Base-by-base conservation (phyloP, 805 yeast genomes). In the Lipomyces starkeyi region DNA sequence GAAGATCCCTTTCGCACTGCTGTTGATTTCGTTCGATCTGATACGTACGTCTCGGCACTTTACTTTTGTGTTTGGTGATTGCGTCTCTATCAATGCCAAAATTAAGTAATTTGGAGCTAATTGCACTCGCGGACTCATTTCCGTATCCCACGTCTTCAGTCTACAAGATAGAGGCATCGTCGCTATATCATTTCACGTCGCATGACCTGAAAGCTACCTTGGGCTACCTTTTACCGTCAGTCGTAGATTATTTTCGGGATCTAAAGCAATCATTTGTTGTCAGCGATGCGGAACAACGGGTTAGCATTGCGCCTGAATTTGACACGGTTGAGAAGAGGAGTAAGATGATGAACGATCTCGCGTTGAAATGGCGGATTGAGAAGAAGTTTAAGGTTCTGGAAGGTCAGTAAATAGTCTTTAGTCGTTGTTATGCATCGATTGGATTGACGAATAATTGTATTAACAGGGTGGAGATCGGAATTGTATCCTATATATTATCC, bases 391-490 rank as follows among this genome's bases (percentile, higher is more conserved):
- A 72, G 40, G 76, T 72, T 69, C 78, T 68, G 76, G 77, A 27
- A 74, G 72, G 7, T 76, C 78, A 53, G 74, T 78, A 11, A 59
- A 73, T 4, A 75, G 75, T 11, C 74, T 73, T 53, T 59, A 72
- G 0, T 57, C 65, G n/a, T 64, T 62, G 5, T 61, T 54, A 14
- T 72, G 70, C 2, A 73, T 63, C 6, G 62, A 52, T n/a, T 25
- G 52, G 9, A 37, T n/a, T 25, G 11, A 3, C 22, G n/a, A 58
- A 64, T 11, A 37, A 32, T 2, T 61, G 64, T 66, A 63, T 72
- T 29, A 25, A 7, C 9, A 73, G 83, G 83, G 32, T 95, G 99
- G 99, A 84, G 99, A 76, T 79, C 90, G 76, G 99, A 95, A 78
- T 82, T 86, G 49, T 95, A 92, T 77, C 83, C 88, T 0, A 86